These are phyloP conservation scores for Euphorbia lathyris DNA, from an alignment of 345 rosid species.

Conservation along the genomic window DNA sequence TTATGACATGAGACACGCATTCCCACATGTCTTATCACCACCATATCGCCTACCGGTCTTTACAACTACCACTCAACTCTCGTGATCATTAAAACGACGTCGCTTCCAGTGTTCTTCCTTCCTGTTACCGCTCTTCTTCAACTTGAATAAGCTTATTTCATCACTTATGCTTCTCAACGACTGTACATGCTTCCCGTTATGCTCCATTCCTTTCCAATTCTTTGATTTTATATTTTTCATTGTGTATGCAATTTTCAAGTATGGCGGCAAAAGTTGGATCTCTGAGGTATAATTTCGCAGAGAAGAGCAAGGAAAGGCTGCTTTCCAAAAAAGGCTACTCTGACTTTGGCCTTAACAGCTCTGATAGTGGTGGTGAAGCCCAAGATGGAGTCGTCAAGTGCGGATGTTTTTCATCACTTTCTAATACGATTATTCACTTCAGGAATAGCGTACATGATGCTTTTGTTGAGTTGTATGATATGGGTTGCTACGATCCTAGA, in stretches of 20 bases:
- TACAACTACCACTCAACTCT: no score
- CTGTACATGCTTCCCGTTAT: no score
- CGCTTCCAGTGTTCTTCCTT: no score
- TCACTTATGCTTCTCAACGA: no score
- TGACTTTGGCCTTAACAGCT: constrained; percentile 46
- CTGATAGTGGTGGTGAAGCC: constrained; percentile 19
- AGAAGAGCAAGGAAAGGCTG: constrained; percentile 57
- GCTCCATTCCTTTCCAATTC: no score
- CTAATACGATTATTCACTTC: constrained; percentile 32
- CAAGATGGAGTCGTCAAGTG: constrained; percentile 19
- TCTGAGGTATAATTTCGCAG: constrained; percentile 35
- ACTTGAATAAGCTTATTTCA: no score
- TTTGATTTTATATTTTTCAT: background rate
- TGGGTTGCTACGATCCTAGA: constrained; percentile 67
- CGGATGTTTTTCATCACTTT: constrained; percentile 43
- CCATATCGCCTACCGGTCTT: no score
- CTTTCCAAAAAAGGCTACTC: constrained; percentile 45
- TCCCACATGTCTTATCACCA: no score
- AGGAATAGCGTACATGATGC: constrained; percentile 35
- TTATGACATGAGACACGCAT: no score
- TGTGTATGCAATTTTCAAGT: background rate
- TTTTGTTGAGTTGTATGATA: constrained; percentile 35
- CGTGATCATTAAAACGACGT: no score
- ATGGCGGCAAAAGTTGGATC: constrained; percentile 42
- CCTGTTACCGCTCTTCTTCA: no score